Evolutionary conservation across 2,329 filamentous ascomycete species (phyloP).

Genomic region (Paecilomyces variotii): DNA sequence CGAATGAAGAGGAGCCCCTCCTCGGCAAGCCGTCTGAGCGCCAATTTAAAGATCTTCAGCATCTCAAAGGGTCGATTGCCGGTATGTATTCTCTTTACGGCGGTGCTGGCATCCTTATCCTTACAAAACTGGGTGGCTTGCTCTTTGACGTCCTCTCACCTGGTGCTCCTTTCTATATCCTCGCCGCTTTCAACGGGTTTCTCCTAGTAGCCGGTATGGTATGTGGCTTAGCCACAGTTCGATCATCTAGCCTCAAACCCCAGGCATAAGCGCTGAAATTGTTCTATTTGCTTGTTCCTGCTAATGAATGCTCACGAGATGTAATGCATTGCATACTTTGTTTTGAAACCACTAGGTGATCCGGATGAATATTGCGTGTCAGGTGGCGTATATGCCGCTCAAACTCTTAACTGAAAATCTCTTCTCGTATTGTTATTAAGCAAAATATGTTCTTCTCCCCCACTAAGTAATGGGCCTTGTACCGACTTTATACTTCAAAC

Average conservation of each 20-base stretch:
- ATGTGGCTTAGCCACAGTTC: slow-evolving; percentile 13
- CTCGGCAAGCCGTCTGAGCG: slow-evolving; percentile 13
- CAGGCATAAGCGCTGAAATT: background rate
- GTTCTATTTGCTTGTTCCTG: background rate
- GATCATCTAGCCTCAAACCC: background rate
- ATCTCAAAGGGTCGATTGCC: slow-evolving; percentile 86
- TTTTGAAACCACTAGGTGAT: background rate
- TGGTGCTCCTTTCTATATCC: slow-evolving; percentile 86
- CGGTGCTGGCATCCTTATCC: slow-evolving; percentile 76
- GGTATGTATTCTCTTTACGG: slow-evolving; percentile 90
- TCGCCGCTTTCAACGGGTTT: slow-evolving; percentile 77
- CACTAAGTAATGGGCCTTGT: too few relatives aligned
- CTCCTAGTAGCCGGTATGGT: slow-evolving; percentile 44
- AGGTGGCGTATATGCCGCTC: background rate
- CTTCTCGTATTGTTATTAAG: too few relatives aligned
- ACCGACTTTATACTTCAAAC: too few relatives aligned
- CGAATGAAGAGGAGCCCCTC: slow-evolving; percentile 24
- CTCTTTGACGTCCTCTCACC: slow-evolving; percentile 70
- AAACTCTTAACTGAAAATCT: too few relatives aligned
- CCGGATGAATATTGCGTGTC: background rate
- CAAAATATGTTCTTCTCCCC: too few relatives aligned
- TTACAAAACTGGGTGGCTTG: slow-evolving; percentile 84
- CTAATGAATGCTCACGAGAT: background rate
- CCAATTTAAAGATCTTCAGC: slow-evolving; percentile 31
- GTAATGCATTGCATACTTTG: background rate